These are phyloP conservation scores for Coemansia erecta DNA, from an alignment of 192 early-diverging fungal species.

Conservation along the genomic window DNA sequence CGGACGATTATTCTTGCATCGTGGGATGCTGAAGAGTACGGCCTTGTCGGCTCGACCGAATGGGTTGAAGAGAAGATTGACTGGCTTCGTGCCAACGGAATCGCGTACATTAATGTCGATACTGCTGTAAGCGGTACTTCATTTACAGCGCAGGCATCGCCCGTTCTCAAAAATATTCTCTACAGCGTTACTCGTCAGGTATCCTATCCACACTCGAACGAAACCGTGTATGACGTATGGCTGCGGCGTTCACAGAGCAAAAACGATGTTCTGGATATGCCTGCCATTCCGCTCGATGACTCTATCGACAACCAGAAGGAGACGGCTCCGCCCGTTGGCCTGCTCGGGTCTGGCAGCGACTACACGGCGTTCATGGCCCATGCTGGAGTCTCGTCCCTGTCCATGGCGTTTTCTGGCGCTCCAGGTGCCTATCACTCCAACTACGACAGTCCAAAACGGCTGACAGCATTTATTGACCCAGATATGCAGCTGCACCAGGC, in stretches of 20 bases:
- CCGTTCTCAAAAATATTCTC: constrained; percentile 48
- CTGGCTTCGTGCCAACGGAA: constrained; percentile 50
- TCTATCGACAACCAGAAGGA: neutral
- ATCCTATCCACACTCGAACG: constrained; percentile 44
- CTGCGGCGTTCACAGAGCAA: constrained; percentile 10
- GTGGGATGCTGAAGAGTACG: constrained; percentile 70
- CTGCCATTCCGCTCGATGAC: neutral
- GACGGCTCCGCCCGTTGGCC: constrained; percentile 15
- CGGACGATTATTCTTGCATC: constrained; percentile 60
- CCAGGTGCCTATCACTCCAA: constrained; percentile 65
- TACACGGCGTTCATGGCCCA: constrained; percentile 61
- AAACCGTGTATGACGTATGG: constrained; percentile 57
- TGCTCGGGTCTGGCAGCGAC: constrained; percentile 58
- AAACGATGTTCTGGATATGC: too few species aligned
- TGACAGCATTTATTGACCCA: constrained; percentile 59
- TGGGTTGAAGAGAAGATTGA: constrained; percentile 61
- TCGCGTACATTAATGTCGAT: constrained; percentile 63
- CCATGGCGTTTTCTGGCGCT: constrained; percentile 54
- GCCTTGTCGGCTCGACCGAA: constrained; percentile 62
- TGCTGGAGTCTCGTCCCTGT: constrained; percentile 59
- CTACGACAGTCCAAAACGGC: constrained; percentile 64
- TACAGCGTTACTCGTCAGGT: constrained; percentile 52
- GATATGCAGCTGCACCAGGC: constrained; percentile 56
- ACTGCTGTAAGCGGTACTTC: constrained; percentile 50
- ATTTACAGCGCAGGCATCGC: constrained; percentile 54